A percentile compares a stretch with the other conserved stretches of the same genome.
These are phyloP conservation scores for Picea mariana DNA, from an alignment of 83 land plant species.

Conservation along the genomic window DNA sequence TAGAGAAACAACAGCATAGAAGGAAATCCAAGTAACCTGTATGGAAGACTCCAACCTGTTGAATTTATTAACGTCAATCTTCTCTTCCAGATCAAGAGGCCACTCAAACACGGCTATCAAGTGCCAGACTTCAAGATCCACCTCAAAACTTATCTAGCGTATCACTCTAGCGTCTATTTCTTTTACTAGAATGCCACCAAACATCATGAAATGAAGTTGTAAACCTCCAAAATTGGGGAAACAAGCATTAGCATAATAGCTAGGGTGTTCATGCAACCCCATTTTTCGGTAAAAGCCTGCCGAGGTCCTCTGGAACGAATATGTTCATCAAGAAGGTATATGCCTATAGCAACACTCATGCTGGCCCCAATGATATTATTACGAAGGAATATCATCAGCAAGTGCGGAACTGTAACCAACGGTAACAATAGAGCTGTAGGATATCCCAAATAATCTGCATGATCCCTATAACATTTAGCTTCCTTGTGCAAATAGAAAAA, in stretches of 20 bases:
- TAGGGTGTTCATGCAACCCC: not conserved
- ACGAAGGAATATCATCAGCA: slow-evolving; percentile 5
- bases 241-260: not conserved
- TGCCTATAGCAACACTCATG: not conserved
- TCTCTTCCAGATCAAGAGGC: not conserved
- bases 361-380: slow-evolving; percentile 7
- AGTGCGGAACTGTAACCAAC: slow-evolving; percentile 6
- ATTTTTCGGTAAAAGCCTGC: not conserved
- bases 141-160: not conserved
- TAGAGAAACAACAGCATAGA: not conserved
- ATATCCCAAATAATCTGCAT: slow-evolving; percentile 14
- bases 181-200: not conserved
- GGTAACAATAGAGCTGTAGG: not conserved
- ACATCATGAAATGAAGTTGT: not conserved
- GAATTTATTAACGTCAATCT: not conserved
- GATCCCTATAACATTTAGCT: not conserved
- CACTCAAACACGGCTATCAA: not conserved
- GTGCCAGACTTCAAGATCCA: not conserved
- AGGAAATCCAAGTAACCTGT: not conserved
- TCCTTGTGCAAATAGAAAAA: not conserved
- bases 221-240: slow-evolving; percentile 10
- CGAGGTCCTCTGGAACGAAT: not conserved
- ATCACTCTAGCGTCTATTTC: not conserved
- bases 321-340: not conserved
- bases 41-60: too few relatives aligned